Evolutionary conservation across 352 stramenopile genomes (phyloP), one percentile per base, ranked within the genome.

Genomic region (Globisporangium polare): DNA sequence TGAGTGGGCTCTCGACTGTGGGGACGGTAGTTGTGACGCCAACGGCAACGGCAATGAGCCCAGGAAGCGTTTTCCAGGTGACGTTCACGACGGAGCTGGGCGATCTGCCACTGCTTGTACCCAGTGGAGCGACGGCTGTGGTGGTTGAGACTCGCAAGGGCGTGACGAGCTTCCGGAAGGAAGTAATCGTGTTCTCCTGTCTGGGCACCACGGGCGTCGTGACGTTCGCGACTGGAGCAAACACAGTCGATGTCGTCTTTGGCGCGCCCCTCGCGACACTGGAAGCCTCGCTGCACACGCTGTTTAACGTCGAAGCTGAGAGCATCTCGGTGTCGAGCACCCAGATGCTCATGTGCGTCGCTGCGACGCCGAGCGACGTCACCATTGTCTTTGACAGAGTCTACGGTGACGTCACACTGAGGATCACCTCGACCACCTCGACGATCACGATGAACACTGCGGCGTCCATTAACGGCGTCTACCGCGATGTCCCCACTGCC

Each of bases 381-480:
- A 84, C 52, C 13, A 83, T 94, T 37, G 66, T 77, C 0, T 90
- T 94, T 39, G 66, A 94, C 42, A 75, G 78, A 2, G 71, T 89
- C 8, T 88, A 86, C 51, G 82, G 77, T 2, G 58, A 88, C 31
- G 63, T 89, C 9, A 59, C 22, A 7, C 51, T 91, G 8, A 35
- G 7, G 8, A 71, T 83, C 31, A 64, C 52, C 0, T 65, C 69
- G 10, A 49, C 59, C 0, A 60, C 43, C 5, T 65, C 58, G 17
- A 65, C 49, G 22, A 50, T 75, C 27, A 67, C 63, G 27, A 54
- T 64, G 2, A 81, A 78, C 45, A 52, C 59, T 0, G 66, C 24
- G 0, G 66, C 77, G 7, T 88, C 66, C 0, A 83, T 89, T 50
- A 65, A 88, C 31, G 82, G 84, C 0, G 66, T 92, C 2, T 92